phyloP scores from a whole-genome alignment of 202 grass and related monocot species.

The Elaeis oleifera region DNA sequence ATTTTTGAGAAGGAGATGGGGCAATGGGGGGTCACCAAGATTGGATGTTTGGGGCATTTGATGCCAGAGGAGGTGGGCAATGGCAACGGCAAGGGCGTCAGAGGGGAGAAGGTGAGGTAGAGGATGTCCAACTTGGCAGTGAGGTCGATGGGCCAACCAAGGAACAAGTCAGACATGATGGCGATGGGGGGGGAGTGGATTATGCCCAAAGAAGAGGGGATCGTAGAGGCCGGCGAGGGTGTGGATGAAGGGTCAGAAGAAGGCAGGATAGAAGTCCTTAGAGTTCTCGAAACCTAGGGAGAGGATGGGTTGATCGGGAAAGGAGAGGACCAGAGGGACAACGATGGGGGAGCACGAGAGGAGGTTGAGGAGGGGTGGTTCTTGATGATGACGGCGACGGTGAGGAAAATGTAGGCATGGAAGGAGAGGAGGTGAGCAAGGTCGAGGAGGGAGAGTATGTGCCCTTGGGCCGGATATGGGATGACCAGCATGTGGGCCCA shows the following conservation, averaged over 20 bases:
- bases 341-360: constrained; percentile 43
- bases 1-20: constrained; percentile 18
- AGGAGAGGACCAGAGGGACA: constrained; percentile 32
- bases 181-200: constrained; percentile 18
- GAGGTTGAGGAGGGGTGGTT: constrained; percentile 38
- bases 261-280: constrained; percentile 17
- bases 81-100: constrained; percentile 6
- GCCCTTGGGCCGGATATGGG: constrained; percentile 51
- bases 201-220: constrained; percentile 38
- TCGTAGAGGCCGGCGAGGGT: constrained; percentile 31
- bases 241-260: constrained; percentile 30
- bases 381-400: constrained; percentile 37
- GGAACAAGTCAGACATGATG: constrained; percentile 28
- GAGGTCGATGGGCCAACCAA: constrained; percentile 25
- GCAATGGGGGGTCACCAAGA: neutral
- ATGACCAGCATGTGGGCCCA: constrained; percentile 38
- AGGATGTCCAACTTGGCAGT: constrained; percentile 19
- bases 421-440: constrained; percentile 36
- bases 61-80: constrained; percentile 17
- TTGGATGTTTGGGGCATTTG: constrained; percentile 18
- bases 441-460: constrained; percentile 46
- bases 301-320: constrained; percentile 38
- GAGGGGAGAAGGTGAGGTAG: constrained; percentile 19
- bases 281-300: constrained; percentile 43
- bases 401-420: constrained; percentile 34